A percentile compares a stretch with the other conserved stretches of the same genome.
Evolutionary conservation across 2,329 filamentous ascomycete genomes (phyloP).

Genomic region (Pseudogymnoascus sp.): DNA sequence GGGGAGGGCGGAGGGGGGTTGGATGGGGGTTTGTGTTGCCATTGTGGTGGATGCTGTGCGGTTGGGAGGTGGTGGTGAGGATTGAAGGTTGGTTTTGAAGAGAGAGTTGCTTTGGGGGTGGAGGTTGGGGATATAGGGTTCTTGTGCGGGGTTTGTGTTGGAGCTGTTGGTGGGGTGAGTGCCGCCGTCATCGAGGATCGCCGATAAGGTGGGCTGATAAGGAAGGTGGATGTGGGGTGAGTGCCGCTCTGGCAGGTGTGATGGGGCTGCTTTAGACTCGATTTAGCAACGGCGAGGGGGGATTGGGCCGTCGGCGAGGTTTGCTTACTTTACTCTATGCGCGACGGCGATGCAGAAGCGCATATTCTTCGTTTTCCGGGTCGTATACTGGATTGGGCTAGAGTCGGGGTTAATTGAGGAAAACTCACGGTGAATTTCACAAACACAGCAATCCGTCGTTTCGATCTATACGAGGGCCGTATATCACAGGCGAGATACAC

Average conservation of each 20-base stretch:
- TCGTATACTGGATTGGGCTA: too few relatives aligned
- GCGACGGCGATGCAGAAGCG: too few relatives aligned
- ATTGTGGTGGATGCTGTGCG: neutral
- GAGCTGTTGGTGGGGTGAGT: neutral
- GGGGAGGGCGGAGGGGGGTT: neutral
- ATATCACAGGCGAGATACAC: conserved; percentile 19
- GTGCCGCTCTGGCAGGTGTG: neutral
- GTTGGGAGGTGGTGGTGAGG: neutral
- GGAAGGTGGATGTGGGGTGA: neutral
- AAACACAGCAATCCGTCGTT: too few relatives aligned
- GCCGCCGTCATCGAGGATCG: neutral
- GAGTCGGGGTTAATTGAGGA: too few relatives aligned
- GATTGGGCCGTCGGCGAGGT: too few relatives aligned
- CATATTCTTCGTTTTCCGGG: too few relatives aligned
- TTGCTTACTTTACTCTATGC: too few relatives aligned
- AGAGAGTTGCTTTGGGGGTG: neutral
- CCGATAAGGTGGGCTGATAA: neutral
- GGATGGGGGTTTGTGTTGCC: neutral
- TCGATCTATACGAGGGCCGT: too few relatives aligned
- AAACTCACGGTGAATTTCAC: too few relatives aligned
- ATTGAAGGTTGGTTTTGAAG: neutral
- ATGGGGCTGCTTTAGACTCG: neutral
- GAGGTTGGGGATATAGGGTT: neutral
- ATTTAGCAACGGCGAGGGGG: neutral
- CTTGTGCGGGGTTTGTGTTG: neutral